A percentile compares a stretch with the other conserved stretches of the same genome.
Conservation (phyloP, 306 rosid species). For the Corylus americana region DNA sequence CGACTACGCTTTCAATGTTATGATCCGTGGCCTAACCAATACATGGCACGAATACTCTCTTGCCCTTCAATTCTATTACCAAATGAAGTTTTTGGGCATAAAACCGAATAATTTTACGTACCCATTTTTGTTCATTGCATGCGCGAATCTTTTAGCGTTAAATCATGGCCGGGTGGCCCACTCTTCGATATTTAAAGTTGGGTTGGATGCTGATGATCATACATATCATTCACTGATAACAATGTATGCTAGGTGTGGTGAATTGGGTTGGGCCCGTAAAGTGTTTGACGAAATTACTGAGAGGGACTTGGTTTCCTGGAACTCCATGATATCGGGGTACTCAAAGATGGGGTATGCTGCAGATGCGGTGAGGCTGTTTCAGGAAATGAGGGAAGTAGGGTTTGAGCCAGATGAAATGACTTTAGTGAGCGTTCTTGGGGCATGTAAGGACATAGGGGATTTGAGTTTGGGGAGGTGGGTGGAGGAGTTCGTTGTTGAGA, state of each 20-base stretch:
- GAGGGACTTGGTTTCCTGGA: conserved; percentile 86
- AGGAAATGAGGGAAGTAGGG: conserved; percentile 55
- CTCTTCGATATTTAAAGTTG: conserved; percentile 46
- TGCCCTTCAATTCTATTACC: conserved; percentile 50
- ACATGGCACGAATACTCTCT: conserved; percentile 67
- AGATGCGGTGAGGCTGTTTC: conserved; percentile 68
- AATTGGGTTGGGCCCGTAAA: conserved; percentile 52
- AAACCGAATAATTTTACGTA: conserved; percentile 64
- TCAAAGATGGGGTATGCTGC: conserved; percentile 60
- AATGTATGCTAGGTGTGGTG: conserved; percentile 58
- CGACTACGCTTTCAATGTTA: conserved; percentile 75
- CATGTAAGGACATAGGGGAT: conserved; percentile 81
- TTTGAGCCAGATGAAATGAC: conserved; percentile 76
- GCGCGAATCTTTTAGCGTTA: conserved; percentile 51
- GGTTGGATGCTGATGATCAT: conserved; percentile 57
- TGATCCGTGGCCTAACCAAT: conserved; percentile 81
- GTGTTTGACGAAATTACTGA: conserved; percentile 76
- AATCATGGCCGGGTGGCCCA: conserved; percentile 51
- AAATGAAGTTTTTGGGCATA: conserved; percentile 48
- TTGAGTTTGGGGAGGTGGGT: conserved; percentile 74
- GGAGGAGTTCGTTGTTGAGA: conserved; percentile 61
- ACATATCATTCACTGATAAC: conserved; percentile 68
- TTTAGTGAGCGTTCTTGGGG: conserved; percentile 74
- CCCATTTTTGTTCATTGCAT: conserved; percentile 81
- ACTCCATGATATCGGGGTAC: conserved; percentile 78